These are phyloP conservation scores for Avena sativa DNA, from an alignment of 176 grass and related monocot species.

Conservation along the genomic window DNA sequence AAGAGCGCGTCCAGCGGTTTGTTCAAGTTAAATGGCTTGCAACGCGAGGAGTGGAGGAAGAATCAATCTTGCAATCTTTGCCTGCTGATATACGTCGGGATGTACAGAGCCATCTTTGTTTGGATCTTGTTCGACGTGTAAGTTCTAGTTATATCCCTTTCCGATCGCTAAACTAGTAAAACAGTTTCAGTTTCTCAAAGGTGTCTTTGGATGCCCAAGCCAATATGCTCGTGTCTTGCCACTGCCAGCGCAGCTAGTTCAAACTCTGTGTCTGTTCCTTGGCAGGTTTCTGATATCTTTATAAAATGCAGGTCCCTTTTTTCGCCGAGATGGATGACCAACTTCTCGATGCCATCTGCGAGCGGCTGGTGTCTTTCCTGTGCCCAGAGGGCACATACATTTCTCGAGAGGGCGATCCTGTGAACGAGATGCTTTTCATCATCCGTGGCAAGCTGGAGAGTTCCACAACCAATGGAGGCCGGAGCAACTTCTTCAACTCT, in stretches of 20 bases:
- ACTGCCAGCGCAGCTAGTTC: not conserved
- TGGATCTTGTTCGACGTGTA: slow-evolving; percentile 95
- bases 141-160: slow-evolving; percentile 39
- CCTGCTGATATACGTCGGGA: slow-evolving; percentile 90
- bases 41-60: slow-evolving; percentile 90
- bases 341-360: slow-evolving; percentile 89
- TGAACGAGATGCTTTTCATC: slow-evolving; percentile 93
- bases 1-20: slow-evolving; percentile 84
- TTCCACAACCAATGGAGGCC: slow-evolving; percentile 85
- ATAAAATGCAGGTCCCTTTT: slow-evolving; percentile 76
- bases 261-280: not conserved
- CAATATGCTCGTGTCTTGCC: not conserved
- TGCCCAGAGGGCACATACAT: slow-evolving; percentile 87
- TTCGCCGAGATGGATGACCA: slow-evolving; percentile 94
- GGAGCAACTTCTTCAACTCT: slow-evolving; percentile 87
- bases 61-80: slow-evolving; percentile 79
- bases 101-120: slow-evolving; percentile 91
- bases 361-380: slow-evolving; percentile 76
- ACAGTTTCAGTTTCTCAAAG: slow-evolving; percentile 9
- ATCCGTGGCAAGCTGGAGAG: slow-evolving; percentile 90
- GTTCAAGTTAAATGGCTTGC: slow-evolving; percentile 97
- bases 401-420: slow-evolving; percentile 88
- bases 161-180: not conserved
- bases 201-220: slow-evolving; percentile 3
- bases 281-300: not conserved